phyloP scores from a whole-genome alignment of 192 early-diverging fungal genomes.

The Haplosporangium gracile region DNA sequence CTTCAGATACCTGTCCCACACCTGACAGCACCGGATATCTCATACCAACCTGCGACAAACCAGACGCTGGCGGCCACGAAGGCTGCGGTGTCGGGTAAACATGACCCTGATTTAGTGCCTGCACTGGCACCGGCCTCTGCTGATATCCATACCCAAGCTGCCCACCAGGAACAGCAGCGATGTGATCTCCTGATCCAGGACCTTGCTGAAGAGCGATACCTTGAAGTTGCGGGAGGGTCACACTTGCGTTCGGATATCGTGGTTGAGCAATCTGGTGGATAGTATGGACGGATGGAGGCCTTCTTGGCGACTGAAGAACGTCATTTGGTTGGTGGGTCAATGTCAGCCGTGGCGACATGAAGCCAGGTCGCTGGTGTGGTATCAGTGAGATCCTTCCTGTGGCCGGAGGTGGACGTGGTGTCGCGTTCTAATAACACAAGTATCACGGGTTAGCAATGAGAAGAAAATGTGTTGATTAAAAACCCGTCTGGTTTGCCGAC shows the following conservation, averaged over 20 bases:
- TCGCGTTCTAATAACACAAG: not conserved
- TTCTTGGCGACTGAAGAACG: not conserved
- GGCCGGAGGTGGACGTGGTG: not conserved
- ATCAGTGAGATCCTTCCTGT: conserved; percentile 15
- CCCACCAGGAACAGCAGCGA: not conserved
- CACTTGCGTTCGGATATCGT: not conserved
- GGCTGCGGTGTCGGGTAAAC: not conserved
- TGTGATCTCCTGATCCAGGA: not conserved
- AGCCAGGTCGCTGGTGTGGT: not conserved
- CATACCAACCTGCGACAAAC: not conserved
- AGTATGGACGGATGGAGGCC: not conserved
- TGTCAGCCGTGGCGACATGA: not conserved
- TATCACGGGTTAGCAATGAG: not conserved
- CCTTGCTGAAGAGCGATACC: not conserved
- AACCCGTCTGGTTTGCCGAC: not conserved
- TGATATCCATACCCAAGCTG: not conserved
- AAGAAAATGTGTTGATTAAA: not conserved
- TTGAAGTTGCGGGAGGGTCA: not conserved
- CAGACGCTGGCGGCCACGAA: not conserved
- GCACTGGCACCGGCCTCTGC: not conserved
- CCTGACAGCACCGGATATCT: not conserved
- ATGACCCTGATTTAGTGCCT: not conserved
- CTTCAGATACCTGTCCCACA: not conserved
- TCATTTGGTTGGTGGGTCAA: not conserved
- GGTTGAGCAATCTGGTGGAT: not conserved